These are phyloP conservation scores for Fusarium lyarnte DNA, from an alignment of 2,329 filamentous ascomycete species.

Conservation along the genomic window DNA sequence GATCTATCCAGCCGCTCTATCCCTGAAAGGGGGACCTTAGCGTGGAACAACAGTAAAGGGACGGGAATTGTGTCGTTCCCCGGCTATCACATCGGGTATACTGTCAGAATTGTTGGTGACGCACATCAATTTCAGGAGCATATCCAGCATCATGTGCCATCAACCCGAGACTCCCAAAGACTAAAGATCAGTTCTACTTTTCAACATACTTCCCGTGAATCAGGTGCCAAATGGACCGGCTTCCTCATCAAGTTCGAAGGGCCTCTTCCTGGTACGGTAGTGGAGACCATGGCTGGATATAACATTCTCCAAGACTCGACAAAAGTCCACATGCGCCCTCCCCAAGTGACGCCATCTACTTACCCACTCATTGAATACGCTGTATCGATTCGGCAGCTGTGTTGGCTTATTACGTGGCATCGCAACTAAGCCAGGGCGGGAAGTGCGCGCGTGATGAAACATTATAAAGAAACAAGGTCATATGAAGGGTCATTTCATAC, in stretches of 20 bases:
- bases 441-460: background rate
- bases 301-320: background rate
- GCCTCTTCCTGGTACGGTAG: background rate
- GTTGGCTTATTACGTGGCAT: background rate
- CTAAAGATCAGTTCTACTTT: background rate
- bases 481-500: background rate
- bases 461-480: background rate
- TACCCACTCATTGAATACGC: background rate
- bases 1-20: background rate
- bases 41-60: background rate
- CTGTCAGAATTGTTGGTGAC: background rate
- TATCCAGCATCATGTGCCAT: no score
- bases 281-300: background rate
- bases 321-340: background rate
- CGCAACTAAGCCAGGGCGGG: background rate
- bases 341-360: background rate
- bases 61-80: background rate
- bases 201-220: no score
- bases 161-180: background rate
- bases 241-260: background rate
- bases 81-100: background rate
- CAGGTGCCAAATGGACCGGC: no score
- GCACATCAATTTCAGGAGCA: background rate
- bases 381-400: background rate
- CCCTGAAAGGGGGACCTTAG: background rate